Base-by-base conservation (phyloP, 208 protist species). In the Leishmania mexicana region DNA sequence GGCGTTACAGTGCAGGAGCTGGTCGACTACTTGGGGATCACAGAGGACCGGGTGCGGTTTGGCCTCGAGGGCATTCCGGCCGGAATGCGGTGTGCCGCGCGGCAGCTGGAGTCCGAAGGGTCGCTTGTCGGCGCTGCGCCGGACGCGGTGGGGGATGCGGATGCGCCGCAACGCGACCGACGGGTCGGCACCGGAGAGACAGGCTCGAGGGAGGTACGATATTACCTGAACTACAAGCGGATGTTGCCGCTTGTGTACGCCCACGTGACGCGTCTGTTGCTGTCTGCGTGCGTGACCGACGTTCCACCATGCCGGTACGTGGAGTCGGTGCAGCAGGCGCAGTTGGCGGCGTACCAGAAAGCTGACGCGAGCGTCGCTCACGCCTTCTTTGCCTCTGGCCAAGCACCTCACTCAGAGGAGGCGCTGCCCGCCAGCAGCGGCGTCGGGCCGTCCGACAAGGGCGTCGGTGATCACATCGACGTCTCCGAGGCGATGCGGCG, bases 191-290 rank as follows among this genome's bases (percentile, higher is more conserved):
- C 11, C 31, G 38, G 53, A 42, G 74, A 45, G 10, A 15, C 17
- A 10, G 24, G 21, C 53, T 49, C 74, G 7, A 68, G 60, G 19
- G 79, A 87, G 49, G 57, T 87, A 47, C 90, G 87, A 35, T 90
- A 95, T 49, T 96, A 89, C 79, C 85, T 97, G 47, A 96, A 97
- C 81, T 97, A 94, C 87, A 89, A 93, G 64, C 84, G 85, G 0
- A 51, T 95, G 3, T 71, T 97, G 19, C 89, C 91, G 19, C 80
- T 93, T 58, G 92, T 89, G 17, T 97, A 95, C 79, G 95, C 92
- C 6, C 95, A 97, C 79, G 86, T 92, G 15, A 86, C 85, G 21
- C 90, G 89, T 40, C 87, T 97, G 21, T 81, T 97, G 35, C 87
- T 97, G 11, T 75, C 87, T 17, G 86, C 92, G 49, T 94, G 88